phyloP scores from a whole-genome alignment of 2,329 filamentous ascomycete genomes.

The Iodosphaeria phyllophila region DNA sequence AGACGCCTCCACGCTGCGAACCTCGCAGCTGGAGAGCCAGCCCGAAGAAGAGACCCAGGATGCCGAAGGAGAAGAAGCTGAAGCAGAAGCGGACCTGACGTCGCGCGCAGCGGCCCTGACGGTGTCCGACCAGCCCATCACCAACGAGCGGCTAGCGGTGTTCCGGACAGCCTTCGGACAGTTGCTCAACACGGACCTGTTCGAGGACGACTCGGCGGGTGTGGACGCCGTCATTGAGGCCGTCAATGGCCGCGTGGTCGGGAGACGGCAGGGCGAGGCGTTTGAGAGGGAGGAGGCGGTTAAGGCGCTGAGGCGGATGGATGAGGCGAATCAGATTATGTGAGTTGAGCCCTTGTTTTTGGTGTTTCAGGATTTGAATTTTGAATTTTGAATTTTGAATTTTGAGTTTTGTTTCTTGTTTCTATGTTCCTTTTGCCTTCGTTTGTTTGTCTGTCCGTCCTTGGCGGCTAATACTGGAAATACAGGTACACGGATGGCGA shows the following conservation, averaged over 20 bases:
- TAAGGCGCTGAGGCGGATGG: slow-evolving; percentile 62
- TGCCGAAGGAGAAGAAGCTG: no score
- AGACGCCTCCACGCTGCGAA: slow-evolving; percentile 62
- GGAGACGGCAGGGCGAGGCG: slow-evolving; percentile 27
- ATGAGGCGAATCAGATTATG: slow-evolving; percentile 82
- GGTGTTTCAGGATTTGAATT: no score
- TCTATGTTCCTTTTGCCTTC: slow-evolving; percentile 5
- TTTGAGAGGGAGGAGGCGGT: slow-evolving; percentile 60
- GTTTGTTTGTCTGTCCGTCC: no score
- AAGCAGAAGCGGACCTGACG: slow-evolving; percentile 17
- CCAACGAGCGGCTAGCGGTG: slow-evolving; percentile 41
- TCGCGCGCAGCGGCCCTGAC: slow-evolving; percentile 17
- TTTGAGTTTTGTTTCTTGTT: not conserved
- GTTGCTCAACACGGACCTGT: slow-evolving; percentile 65
- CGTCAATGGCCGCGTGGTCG: slow-evolving; percentile 59
- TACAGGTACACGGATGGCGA: slow-evolving; percentile 15
- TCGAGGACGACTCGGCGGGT: slow-evolving; percentile 67
- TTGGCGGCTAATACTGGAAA: slow-evolving; percentile 1
- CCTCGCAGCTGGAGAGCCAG: slow-evolving; percentile 43
- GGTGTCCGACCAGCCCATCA: slow-evolving; percentile 29
- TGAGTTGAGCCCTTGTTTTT: slow-evolving; percentile 28
- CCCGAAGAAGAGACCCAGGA: slow-evolving; percentile 22
- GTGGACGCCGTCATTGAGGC: slow-evolving; percentile 57
- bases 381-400: no score
- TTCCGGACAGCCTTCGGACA: slow-evolving; percentile 75